Conservation (phyloP, 768 basidiomycete species). For the Mycena amicta region DNA sequence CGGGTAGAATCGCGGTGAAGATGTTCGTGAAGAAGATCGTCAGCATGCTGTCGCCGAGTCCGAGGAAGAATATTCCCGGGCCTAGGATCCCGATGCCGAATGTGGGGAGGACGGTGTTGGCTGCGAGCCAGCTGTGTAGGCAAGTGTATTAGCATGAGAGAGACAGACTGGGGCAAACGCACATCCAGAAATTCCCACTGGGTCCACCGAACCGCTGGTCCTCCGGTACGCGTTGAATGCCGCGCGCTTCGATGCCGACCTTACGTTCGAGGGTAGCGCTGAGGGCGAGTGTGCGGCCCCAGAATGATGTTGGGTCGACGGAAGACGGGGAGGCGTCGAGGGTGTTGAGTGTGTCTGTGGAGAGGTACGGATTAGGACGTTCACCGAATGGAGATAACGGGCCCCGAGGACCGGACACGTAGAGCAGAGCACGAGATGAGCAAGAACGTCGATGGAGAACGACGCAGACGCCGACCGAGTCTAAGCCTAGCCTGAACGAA, state of each 20-base stretch:
- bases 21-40: slow-evolving; percentile 46
- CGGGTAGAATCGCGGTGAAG: slow-evolving; percentile 32
- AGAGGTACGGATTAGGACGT: neutral
- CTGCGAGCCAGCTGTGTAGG: slow-evolving; percentile 33
- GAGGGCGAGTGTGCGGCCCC: slow-evolving; percentile 13
- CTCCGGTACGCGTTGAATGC: slow-evolving; percentile 37
- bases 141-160: neutral
- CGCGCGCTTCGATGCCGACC: slow-evolving; percentile 36
- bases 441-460: no score
- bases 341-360: slow-evolving; percentile 8
- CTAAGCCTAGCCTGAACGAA: neutral
- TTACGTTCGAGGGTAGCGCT: slow-evolving; percentile 12
- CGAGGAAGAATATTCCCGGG: slow-evolving; percentile 35
- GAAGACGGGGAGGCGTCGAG: slow-evolving; percentile 1
- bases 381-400: neutral
- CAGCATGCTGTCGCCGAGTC: slow-evolving; percentile 39
- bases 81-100: slow-evolving; percentile 43
- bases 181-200: slow-evolving; percentile 17
- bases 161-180: neutral
- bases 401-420: neutral
- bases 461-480: neutral
- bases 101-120: slow-evolving; percentile 29
- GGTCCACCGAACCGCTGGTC: slow-evolving; percentile 23
- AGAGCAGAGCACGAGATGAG: neutral
- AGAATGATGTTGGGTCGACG: slow-evolving; percentile 12